Evolutionary conservation across 1,139 yeast genomes (phyloP).

Genomic region (Taiozyma sp.): DNA sequence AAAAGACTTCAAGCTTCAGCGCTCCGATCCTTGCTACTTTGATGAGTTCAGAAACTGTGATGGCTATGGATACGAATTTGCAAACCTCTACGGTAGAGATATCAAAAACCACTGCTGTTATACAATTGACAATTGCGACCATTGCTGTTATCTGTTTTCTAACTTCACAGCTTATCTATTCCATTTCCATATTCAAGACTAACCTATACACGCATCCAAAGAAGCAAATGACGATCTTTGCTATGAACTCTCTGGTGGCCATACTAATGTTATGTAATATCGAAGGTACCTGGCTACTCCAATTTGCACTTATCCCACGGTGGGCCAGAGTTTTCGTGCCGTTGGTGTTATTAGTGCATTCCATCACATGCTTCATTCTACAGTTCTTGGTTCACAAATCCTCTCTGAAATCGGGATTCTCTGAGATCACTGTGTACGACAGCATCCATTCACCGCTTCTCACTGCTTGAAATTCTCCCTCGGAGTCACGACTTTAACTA

Average conservation of each 20-base stretch:
- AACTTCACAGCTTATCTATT: conserved; percentile 13
- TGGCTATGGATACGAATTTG: conserved; percentile 2
- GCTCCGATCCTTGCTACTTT: conserved; percentile 16
- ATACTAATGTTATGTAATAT: neutral
- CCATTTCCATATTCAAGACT: conserved; percentile 15
- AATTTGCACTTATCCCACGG: neutral
- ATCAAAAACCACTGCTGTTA: neutral
- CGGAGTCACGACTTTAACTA: too few species aligned
- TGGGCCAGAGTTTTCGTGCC: neutral
- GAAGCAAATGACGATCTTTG: conserved; percentile 3
- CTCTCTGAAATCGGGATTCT: neutral
- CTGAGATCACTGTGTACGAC: conserved; percentile 10
- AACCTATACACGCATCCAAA: conserved; percentile 13
- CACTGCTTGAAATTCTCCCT: neutral
- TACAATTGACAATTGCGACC: neutral
- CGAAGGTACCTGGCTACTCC: neutral
- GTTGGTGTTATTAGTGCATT: neutral
- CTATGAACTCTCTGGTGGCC: neutral
- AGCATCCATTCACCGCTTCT: conserved; percentile 14
- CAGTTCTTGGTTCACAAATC: neutral
- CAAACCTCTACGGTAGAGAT: neutral
- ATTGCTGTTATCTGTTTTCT: conserved; percentile 2
- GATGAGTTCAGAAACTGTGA: conserved; percentile 8
- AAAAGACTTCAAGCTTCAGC: neutral
- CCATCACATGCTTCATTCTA: neutral